Percentiles rank a stretch among this genome's conserved stretches.
These are phyloP conservation scores for Venturia aucupariae DNA, from an alignment of 2,329 filamentous ascomycete genomes.

Conservation along the genomic window DNA sequence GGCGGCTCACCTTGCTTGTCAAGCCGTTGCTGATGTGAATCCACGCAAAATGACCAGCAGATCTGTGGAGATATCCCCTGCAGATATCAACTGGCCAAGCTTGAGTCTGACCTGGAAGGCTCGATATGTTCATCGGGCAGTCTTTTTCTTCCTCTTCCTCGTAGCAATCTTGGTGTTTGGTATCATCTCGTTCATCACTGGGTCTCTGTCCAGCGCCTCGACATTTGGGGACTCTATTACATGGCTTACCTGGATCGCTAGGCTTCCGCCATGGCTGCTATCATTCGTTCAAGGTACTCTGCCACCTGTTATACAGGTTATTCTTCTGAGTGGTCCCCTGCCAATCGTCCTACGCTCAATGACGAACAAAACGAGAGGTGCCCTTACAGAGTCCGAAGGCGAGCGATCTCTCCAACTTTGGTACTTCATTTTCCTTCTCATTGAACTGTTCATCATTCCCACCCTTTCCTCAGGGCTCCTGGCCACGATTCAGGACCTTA, in stretches of 20 bases:
- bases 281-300: conserved; percentile 76
- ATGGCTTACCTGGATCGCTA: conserved; percentile 63
- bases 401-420: conserved; percentile 78
- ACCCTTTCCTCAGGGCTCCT: conserved; percentile 72
- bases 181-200: conserved; percentile 81
- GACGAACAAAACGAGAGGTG: conserved; percentile 60
- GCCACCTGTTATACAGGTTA: conserved; percentile 66
- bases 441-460: conserved; percentile 89
- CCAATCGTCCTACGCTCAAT: conserved; percentile 70
- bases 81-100: conserved; percentile 93
- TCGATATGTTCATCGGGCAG: conserved; percentile 63
- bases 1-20: conserved; percentile 95
- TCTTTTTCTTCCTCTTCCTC: conserved; percentile 60
- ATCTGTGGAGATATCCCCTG: conserved; percentile 85
- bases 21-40: conserved; percentile 80
- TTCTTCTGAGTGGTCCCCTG: conserved; percentile 59
- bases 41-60: conserved; percentile 90
- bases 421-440: conserved; percentile 89
- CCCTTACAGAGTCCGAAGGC: conserved; percentile 69
- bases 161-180: conserved; percentile 84
- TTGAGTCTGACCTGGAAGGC: conserved; percentile 96
- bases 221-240: conserved; percentile 52
- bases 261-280: conserved; percentile 50
- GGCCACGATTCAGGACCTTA: conserved; percentile 52
- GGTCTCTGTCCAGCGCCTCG: conserved; percentile 68